Evolutionary conservation across 768 basidiomycete species (phyloP), one percentile per base, ranked within the genome.

Genomic region (Russula sp.): DNA sequence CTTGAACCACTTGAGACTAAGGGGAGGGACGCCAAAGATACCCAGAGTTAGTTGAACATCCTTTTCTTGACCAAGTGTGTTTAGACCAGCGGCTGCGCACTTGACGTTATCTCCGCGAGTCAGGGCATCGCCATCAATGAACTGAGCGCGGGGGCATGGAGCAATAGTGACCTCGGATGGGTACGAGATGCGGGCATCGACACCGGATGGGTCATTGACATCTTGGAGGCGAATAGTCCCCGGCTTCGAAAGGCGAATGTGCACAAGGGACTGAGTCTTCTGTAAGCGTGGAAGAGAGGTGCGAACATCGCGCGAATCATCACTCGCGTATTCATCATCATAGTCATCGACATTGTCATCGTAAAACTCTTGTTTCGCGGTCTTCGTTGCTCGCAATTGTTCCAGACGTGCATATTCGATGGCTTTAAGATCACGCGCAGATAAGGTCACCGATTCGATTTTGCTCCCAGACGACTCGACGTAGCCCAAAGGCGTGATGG

Each of bases 111-210:
- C 73, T 62, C 68, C 71, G 69, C 44, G 61, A 55, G 74, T 70
- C 60, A 80, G 76, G 55, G 79, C 74, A 32, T 80, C 74, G 18
- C 74, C 71, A 27, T 76, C 76, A 0, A 76, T 68, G 70, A 94
- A 94, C 67, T 82, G 81, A 4, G 86, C 91, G 5, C 76, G 79
- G 6, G 94, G 94, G 70, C 94, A 97, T 20, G 93, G 89, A 13
- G 87, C 90, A 49, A 96, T 77, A 0, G 83, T 80, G 37, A 92
- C 80, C 63, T 88, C 83, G 14, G 79, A 78, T 49, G 85, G 77
- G 58, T 80, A 79, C 59, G 81, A 74, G n/a, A 95, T 75, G 32
- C 90, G 85, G 42, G 93, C 91, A 48, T 88, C 86, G 48, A 84
- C 83, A 47, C 84, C 82, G 2, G 84, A 83, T 13, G 79, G 73